phyloP scores from a whole-genome alignment of 768 basidiomycete genomes.

The Mycena amicta region DNA sequence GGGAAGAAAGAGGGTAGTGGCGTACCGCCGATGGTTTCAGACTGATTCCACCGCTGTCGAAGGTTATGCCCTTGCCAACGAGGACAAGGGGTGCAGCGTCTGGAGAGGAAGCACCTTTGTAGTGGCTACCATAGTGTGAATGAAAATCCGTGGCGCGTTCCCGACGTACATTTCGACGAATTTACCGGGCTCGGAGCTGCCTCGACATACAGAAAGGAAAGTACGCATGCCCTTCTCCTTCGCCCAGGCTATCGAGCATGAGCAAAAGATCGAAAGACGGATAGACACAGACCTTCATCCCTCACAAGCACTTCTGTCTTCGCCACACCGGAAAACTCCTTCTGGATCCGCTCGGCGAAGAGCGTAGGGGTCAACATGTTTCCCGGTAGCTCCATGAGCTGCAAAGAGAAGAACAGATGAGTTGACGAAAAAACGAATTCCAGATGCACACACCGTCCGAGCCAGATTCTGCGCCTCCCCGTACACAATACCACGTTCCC shows the following conservation, averaged over 20 bases:
- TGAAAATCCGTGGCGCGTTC: not conserved
- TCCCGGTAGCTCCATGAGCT: slow-evolving; percentile 85
- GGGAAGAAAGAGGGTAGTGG: too few species aligned
- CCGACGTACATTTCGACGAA: slow-evolving; percentile 76
- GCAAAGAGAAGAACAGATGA: slow-evolving; percentile 6
- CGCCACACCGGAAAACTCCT: slow-evolving; percentile 63
- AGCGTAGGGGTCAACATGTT: slow-evolving; percentile 88
- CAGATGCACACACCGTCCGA: slow-evolving; percentile 55
- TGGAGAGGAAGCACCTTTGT: slow-evolving; percentile 68
- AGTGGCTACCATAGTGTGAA: slow-evolving; percentile 58
- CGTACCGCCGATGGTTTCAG: slow-evolving; percentile 74
- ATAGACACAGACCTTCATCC: slow-evolving; percentile 61
- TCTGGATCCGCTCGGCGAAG: slow-evolving; percentile 71
- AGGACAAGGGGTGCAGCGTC: slow-evolving; percentile 66
- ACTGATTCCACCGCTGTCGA: slow-evolving; percentile 87
- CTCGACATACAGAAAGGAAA: slow-evolving; percentile 86
- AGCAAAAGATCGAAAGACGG: slow-evolving; percentile 6
- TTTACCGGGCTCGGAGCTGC: slow-evolving; percentile 82
- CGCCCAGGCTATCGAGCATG: slow-evolving; percentile 64
- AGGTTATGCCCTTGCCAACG: slow-evolving; percentile 90
- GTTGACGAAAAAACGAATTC: not conserved
- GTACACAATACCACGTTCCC: slow-evolving; percentile 75
- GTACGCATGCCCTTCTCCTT: slow-evolving; percentile 82
- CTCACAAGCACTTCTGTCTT: slow-evolving; percentile 72
- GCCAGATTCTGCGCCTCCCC: slow-evolving; percentile 81